Evolutionary conservation across 2,329 filamentous ascomycete genomes (phyloP).

Genomic region (Pestalotiopsis sp.): DNA sequence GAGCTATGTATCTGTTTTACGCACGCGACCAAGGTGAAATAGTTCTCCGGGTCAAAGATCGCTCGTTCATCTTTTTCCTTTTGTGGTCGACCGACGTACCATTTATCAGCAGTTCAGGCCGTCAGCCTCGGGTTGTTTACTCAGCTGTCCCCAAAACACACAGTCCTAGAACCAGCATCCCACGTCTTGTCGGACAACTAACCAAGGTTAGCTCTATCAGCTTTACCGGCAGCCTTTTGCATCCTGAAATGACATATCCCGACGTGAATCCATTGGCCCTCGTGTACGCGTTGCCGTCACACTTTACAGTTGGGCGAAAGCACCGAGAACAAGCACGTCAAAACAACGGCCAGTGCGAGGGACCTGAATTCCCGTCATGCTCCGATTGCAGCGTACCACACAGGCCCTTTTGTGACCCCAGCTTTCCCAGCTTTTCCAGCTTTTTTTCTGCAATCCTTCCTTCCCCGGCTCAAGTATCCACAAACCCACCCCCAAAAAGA

Average conservation of each 20-base stretch:
- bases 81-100: no score
- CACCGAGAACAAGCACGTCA: background rate
- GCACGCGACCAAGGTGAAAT: no score
- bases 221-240: background rate
- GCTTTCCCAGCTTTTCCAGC: slow-evolving; percentile 2
- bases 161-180: background rate
- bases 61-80: no score
- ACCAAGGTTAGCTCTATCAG: background rate
- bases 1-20: no score
- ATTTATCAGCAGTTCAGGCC: no score
- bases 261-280: background rate
- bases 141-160: background rate
- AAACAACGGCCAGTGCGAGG: background rate
- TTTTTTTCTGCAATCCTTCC: background rate
- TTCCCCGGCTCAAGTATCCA: background rate
- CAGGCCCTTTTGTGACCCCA: slow-evolving; percentile 9
- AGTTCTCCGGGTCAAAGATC: no score
- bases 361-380: slow-evolving; percentile 10
- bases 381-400: background rate
- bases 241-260: background rate
- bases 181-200: background rate
- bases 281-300: background rate
- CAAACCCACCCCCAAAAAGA: background rate
- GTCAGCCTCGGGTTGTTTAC: no score
- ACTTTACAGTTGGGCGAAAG: background rate